A percentile compares a stretch with the other conserved stretches of the same genome.
phyloP scores from a whole-genome alignment of 2,329 filamentous ascomycete species.

The Colletotrichum tabaci region DNA sequence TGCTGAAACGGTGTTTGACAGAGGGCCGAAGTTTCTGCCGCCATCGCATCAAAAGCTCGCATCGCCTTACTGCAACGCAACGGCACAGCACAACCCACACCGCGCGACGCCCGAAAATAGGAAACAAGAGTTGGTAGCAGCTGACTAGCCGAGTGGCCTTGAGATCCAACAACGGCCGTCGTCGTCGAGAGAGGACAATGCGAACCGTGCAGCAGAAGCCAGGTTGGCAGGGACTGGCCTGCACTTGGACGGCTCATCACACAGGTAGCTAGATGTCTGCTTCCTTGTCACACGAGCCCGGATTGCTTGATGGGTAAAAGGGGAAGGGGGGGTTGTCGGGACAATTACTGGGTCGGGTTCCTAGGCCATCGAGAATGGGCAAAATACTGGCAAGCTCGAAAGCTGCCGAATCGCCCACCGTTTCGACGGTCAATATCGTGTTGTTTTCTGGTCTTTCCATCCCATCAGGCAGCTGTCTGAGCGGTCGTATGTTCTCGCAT shows the following conservation, averaged over 20 bases:
- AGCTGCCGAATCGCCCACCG: slow-evolving; percentile 13
- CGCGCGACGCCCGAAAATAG: slow-evolving; percentile 31
- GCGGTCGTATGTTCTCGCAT: slow-evolving; percentile 17
- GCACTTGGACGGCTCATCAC: slow-evolving; percentile 6
- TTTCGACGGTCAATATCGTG: slow-evolving; percentile 6
- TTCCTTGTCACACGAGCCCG: slow-evolving; percentile 20
- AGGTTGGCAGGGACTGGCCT: slow-evolving; percentile 8
- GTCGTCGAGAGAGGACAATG: neutral
- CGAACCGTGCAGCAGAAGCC: slow-evolving; percentile 7
- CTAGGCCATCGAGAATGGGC: slow-evolving; percentile 17
- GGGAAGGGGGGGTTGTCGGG: neutral
- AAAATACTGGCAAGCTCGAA: neutral
- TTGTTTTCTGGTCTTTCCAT: neutral
- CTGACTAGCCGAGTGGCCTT: neutral
- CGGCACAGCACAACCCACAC: neutral
- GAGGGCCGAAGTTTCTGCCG: slow-evolving; percentile 16
- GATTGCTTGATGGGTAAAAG: neutral
- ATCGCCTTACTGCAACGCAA: slow-evolving; percentile 4
- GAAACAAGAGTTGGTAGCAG: slow-evolving; percentile 25
- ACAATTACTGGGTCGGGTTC: neutral
- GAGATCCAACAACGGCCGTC: slow-evolving; percentile 1
- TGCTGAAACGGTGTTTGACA: slow-evolving; percentile 38
- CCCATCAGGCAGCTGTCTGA: slow-evolving; percentile 27
- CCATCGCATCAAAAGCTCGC: slow-evolving; percentile 9
- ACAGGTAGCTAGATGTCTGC: neutral